Conservation (phyloP, 148 eudicot species). For the Cornus kousa region DNA sequence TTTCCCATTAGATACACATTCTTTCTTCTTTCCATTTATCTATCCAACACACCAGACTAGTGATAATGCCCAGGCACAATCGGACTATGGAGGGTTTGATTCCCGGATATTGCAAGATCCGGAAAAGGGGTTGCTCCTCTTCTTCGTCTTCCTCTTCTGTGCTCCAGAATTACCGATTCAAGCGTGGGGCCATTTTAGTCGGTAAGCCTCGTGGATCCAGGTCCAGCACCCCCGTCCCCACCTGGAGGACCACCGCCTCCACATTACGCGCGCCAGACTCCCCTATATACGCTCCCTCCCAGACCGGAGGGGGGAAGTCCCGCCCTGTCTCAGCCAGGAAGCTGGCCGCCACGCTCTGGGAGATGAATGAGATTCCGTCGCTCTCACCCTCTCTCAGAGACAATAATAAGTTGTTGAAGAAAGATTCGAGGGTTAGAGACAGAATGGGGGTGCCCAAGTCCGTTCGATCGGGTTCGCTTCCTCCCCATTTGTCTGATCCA, state of each 20-base stretch:
- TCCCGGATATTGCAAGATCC: conserved; percentile 52
- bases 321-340: conserved; percentile 79
- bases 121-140: conserved; percentile 85
- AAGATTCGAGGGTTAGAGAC: conserved; percentile 28
- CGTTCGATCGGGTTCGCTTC: conserved; percentile 39
- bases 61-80: conserved; percentile 33
- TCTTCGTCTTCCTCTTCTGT: conserved; percentile 80
- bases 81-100: conserved; percentile 32
- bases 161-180: conserved; percentile 63
- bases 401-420: conserved; percentile 26
- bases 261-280: conserved; percentile 36
- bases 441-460: conserved; percentile 37
- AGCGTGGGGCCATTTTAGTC: conserved; percentile 63
- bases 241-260: conserved; percentile 65
- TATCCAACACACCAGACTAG: too few species aligned
- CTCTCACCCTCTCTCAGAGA: conserved; percentile 22
- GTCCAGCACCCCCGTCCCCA: conserved; percentile 73
- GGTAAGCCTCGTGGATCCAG: conserved; percentile 50
- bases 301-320: conserved; percentile 28
- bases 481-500: conserved; percentile 96
- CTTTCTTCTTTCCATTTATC: too few species aligned
- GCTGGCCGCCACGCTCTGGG: conserved; percentile 96
- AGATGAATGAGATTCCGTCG: conserved; percentile 67
- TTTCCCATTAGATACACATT: too few species aligned
- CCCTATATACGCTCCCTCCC: conserved; percentile 44